Evolutionary conservation across 2,329 filamentous ascomycete species (phyloP).

Genomic region (Aspergillus fischeri): DNA sequence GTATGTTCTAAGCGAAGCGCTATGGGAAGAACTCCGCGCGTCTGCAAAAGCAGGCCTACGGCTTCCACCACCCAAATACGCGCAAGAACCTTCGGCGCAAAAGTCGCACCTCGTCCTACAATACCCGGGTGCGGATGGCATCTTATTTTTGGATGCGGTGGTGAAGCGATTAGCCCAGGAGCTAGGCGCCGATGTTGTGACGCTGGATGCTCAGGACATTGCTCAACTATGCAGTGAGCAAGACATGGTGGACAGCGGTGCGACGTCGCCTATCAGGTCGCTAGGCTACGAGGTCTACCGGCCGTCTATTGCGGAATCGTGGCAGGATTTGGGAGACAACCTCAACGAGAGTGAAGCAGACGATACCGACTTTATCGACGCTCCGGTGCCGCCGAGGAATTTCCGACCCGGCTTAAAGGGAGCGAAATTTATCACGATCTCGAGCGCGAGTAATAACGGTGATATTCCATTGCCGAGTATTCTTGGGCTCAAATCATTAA

Average conservation of each 20-base stretch:
- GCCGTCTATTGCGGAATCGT: constrained; percentile 25
- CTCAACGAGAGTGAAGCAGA: constrained; percentile 46
- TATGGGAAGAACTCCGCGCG: constrained; percentile 49
- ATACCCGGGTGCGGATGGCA: constrained; percentile 55
- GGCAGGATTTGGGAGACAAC: constrained; percentile 41
- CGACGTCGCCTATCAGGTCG: constrained; percentile 36
- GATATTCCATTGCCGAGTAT: constrained; percentile 32
- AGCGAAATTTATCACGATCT: constrained; percentile 34
- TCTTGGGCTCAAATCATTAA: constrained; percentile 28
- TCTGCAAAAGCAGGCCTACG: constrained; percentile 50
- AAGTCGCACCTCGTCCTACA: constrained; percentile 58
- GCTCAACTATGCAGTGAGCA: constrained; percentile 43
- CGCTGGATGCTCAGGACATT: constrained; percentile 45
- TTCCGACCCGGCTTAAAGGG: constrained; percentile 16
- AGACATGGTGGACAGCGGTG: constrained; percentile 31
- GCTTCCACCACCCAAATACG: constrained; percentile 36
- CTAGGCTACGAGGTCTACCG: constrained; percentile 55
- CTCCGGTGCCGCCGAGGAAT: constrained; percentile 14
- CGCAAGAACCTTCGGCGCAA: constrained; percentile 44
- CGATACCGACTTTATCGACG: constrained; percentile 33
- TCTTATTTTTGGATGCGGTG: constrained; percentile 54
- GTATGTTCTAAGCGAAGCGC: constrained; percentile 38
- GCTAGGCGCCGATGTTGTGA: constrained; percentile 44
- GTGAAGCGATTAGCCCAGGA: constrained; percentile 60
- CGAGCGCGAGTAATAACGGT: constrained; percentile 25